Percentiles rank a stretch among this genome's conserved stretches.
These are phyloP conservation scores for Botrytis aclada DNA, from an alignment of 2,329 filamentous ascomycete species.

Conservation along the genomic window DNA sequence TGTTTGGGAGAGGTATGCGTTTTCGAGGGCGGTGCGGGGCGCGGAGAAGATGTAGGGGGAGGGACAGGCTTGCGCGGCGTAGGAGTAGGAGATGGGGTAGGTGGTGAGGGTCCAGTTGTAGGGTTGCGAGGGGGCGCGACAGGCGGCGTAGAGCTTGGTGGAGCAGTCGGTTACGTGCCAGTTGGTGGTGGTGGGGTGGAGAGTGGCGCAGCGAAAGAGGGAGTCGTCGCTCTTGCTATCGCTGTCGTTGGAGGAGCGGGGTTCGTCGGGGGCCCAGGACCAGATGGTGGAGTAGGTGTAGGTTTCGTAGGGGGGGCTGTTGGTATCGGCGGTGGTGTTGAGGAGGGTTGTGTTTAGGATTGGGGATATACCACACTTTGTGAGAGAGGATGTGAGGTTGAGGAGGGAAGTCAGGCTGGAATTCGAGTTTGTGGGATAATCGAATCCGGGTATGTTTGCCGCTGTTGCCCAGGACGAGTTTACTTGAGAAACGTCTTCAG, in stretches of 20 bases:
- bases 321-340: conserved; percentile 48
- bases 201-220: conserved; percentile 53
- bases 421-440: conserved; percentile 32
- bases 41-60: conserved; percentile 50
- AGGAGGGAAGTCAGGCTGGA: conserved; percentile 38
- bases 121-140: conserved; percentile 51
- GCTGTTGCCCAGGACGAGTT: conserved; percentile 54
- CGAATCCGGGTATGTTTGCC: conserved; percentile 34
- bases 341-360: conserved; percentile 55
- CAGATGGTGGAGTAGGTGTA: conserved; percentile 51
- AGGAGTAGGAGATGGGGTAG: conserved; percentile 43
- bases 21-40: conserved; percentile 62
- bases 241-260: conserved; percentile 39
- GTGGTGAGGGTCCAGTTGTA: conserved; percentile 56
- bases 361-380: conserved; percentile 58
- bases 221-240: conserved; percentile 30
- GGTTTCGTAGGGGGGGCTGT: conserved; percentile 48
- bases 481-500: conserved; percentile 41
- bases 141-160: conserved; percentile 50
- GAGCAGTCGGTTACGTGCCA: conserved; percentile 59
- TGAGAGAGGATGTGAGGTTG: conserved; percentile 41
- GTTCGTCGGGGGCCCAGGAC: conserved; percentile 58
- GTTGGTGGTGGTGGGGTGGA: conserved; percentile 44
- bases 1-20: conserved; percentile 49
- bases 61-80: conserved; percentile 48